A percentile compares a stretch with the other conserved stretches of the same genome.
phyloP scores from a whole-genome alignment of 2,329 filamentous ascomycete species.

The Hymenoscyphus albidus region DNA sequence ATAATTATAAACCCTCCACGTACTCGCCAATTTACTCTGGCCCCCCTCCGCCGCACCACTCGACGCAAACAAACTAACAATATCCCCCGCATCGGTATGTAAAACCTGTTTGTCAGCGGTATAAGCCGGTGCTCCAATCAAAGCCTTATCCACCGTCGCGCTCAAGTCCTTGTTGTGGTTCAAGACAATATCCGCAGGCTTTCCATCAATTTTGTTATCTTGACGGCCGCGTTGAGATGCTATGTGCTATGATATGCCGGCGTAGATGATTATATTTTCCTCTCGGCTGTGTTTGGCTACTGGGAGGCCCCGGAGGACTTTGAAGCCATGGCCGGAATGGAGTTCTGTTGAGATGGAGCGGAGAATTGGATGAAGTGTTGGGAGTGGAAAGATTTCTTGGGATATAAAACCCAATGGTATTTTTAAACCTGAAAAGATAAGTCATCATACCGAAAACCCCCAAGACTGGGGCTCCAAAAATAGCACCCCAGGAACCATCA shows the following conservation, averaged over 20 bases:
- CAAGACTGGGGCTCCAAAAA: background rate
- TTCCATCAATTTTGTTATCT: slow-evolving; percentile 40
- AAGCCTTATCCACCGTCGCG: slow-evolving; percentile 34
- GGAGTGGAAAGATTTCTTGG: slow-evolving; percentile 42
- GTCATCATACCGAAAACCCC: background rate
- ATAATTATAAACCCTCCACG: slow-evolving; percentile 52
- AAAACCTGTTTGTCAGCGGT: slow-evolving; percentile 58
- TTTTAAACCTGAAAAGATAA: slow-evolving; percentile 19
- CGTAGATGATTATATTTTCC: slow-evolving; percentile 41
- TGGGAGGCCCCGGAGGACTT: slow-evolving; percentile 41
- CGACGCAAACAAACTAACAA: slow-evolving; percentile 48
- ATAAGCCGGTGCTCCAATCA: slow-evolving; percentile 56
- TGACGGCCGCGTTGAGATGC: slow-evolving; percentile 40
- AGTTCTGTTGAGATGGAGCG: slow-evolving; percentile 36
- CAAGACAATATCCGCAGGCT: slow-evolving; percentile 50
- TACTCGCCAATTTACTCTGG: slow-evolving; percentile 49
- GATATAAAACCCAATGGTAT: slow-evolving; percentile 41
- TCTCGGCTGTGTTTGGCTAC: slow-evolving; percentile 37
- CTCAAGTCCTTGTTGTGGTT: slow-evolving; percentile 61
- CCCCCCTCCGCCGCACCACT: slow-evolving; percentile 47
- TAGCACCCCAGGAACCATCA: background rate
- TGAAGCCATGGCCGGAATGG: slow-evolving; percentile 42
- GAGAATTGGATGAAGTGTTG: slow-evolving; percentile 35
- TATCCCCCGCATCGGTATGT: slow-evolving; percentile 53
- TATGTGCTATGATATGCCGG: slow-evolving; percentile 42